These are phyloP conservation scores for Trichoderma hamatum DNA, from an alignment of 2,329 filamentous ascomycete genomes.

Conservation along the genomic window DNA sequence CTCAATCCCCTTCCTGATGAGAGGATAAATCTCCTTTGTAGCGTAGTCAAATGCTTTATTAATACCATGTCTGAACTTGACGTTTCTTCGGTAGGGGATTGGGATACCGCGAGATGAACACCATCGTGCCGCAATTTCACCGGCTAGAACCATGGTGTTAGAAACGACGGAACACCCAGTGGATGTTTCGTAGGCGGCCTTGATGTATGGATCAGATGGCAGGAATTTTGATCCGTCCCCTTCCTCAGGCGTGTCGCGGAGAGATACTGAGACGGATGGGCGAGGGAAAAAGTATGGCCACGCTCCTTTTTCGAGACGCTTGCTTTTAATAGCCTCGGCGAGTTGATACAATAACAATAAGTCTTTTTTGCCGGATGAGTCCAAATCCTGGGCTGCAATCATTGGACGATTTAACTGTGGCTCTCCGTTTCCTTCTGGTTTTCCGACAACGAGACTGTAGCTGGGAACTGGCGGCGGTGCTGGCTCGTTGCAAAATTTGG, in stretches of 20 bases:
- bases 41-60: slow-evolving; percentile 43
- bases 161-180: slow-evolving; percentile 42
- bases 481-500: slow-evolving; percentile 47
- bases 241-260: slow-evolving; percentile 35
- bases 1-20: slow-evolving; percentile 38
- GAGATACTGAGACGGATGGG: slow-evolving; percentile 49
- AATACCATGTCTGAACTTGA: slow-evolving; percentile 44
- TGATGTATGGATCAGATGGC: slow-evolving; percentile 56
- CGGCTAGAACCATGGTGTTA: slow-evolving; percentile 62
- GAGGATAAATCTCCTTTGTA: slow-evolving; percentile 42
- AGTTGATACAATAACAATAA: slow-evolving; percentile 53
- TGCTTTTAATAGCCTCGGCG: slow-evolving; percentile 48
- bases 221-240: slow-evolving; percentile 34
- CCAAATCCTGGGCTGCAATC: slow-evolving; percentile 48
- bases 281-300: slow-evolving; percentile 52
- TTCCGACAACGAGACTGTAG: slow-evolving; percentile 38
- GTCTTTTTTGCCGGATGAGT: slow-evolving; percentile 47
- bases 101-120: slow-evolving; percentile 60
- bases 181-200: slow-evolving; percentile 38
- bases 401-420: slow-evolving; percentile 46
- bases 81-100: slow-evolving; percentile 60
- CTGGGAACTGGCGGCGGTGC: slow-evolving; percentile 30
- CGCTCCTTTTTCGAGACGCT: slow-evolving; percentile 52
- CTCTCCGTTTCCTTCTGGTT: slow-evolving; percentile 28
- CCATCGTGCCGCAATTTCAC: slow-evolving; percentile 64